Base-by-base conservation (phyloP, 495 filamentous ascomycete genomes). In the Umbilicaria muhlenbergii region DNA sequence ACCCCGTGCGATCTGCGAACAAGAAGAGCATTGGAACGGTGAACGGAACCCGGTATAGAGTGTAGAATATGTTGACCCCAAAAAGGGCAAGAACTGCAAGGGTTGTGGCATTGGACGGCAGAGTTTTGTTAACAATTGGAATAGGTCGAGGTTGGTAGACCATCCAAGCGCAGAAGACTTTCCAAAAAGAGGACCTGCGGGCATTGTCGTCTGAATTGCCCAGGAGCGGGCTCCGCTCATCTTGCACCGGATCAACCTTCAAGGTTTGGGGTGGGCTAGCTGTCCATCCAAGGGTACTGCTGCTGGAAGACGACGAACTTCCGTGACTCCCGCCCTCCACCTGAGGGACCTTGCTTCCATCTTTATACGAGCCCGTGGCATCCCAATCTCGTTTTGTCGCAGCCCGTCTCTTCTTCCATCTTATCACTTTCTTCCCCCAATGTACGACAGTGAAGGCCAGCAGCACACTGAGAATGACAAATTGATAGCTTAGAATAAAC, bases 81-180 rank as follows among this genome's bases (percentile, higher is more conserved):
- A 79, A 36, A 55, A 74, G 71, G 14, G 54, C 45, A 8, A 65
- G 33, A 34, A 78, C 52, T 34, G 68, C 53, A 8, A 77, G 48
- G 2, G 73, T 69, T 17, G 63, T 67, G 13, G 57, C 62, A 45
- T 74, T 80, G 14, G 68, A 66, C 2, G 71, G 73, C 12, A 77
- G 52, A 8, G 55, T 57, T 41, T 70, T 72, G 55, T 75, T 70
- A 48, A 77, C 43, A 15, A 73, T 13, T 0, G 69, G 74, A 8
- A 78, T 58, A 1, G 69, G 67, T 15, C 44, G 54, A 14, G 75
- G 75, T 50, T 78, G 75, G 40, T 73, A 69, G 43, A 63, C 59
- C 32, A 74, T 52, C 43, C 62, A 61, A 8, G 52, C 49, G 41
- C 51, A 48, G 37, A 54, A 17, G 8, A 34, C 43, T 19, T 32